Evolutionary conservation across 2,329 filamentous ascomycete genomes (phyloP).

Genomic region (Monilinia polystroma): DNA sequence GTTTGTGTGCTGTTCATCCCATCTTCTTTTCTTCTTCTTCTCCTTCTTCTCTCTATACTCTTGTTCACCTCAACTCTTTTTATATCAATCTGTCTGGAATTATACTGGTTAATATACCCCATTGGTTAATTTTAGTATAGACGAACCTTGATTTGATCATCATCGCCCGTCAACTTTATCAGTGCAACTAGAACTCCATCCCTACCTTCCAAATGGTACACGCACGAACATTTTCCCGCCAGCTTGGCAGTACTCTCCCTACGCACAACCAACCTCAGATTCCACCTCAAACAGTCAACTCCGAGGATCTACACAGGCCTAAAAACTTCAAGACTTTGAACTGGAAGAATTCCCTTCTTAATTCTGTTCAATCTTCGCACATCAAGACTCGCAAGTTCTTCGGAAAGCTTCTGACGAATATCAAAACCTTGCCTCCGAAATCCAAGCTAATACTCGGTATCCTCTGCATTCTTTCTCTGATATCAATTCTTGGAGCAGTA

Average conservation of each 20-base stretch:
- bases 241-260: slow-evolving; percentile 10
- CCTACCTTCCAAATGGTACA: slow-evolving; percentile 4
- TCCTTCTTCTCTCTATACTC: neutral
- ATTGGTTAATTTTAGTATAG: neutral
- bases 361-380: slow-evolving; percentile 15
- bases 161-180: neutral
- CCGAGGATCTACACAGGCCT: slow-evolving; percentile 10
- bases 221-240: slow-evolving; percentile 15
- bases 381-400: neutral
- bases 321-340: neutral
- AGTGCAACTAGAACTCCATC: neutral
- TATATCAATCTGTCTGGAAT: neutral
- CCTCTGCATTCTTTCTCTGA: slow-evolving; percentile 7
- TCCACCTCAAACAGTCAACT: slow-evolving; percentile 12
- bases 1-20: neutral
- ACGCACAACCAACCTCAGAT: slow-evolving; percentile 16
- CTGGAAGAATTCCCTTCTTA: slow-evolving; percentile 6
- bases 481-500: neutral
- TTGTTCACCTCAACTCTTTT: neutral
- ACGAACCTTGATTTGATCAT: neutral
- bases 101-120: neutral
- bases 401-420: neutral
- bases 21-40: neutral
- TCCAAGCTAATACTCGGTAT: slow-evolving; percentile 7
- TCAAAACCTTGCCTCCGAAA: neutral